phyloP scores from a whole-genome alignment of 208 protist genomes.

The Blechomonas ayalai region DNA sequence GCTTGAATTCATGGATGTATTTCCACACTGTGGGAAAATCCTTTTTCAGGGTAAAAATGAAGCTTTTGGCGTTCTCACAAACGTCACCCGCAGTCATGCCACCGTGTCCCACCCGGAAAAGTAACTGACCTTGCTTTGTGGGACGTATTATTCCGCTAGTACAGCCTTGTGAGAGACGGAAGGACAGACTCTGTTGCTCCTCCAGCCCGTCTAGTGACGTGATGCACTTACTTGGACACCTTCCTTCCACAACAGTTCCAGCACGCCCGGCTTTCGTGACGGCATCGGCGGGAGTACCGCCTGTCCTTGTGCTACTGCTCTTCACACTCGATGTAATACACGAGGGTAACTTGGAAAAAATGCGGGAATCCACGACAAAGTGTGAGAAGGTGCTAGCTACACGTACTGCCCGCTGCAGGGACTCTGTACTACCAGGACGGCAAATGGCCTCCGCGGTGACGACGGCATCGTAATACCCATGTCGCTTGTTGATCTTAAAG shows the following conservation, averaged over 20 bases:
- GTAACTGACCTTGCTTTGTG: slow-evolving; percentile 33
- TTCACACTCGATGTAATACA: slow-evolving; percentile 28
- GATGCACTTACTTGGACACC: slow-evolving; percentile 24
- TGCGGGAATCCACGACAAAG: slow-evolving; percentile 75
- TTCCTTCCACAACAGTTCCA: background rate
- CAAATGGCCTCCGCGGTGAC: slow-evolving; percentile 81
- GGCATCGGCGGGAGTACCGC: background rate
- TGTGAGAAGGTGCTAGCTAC: slow-evolving; percentile 72
- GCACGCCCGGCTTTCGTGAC: background rate
- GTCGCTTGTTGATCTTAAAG: slow-evolving; percentile 80
- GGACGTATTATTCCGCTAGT: slow-evolving; percentile 26
- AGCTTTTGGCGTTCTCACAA: slow-evolving; percentile 78
- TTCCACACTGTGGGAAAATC: slow-evolving; percentile 75
- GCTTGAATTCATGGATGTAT: slow-evolving; percentile 76
- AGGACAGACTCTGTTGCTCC: slow-evolving; percentile 41
- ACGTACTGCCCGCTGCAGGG: slow-evolving; percentile 36
- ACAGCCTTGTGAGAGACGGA: slow-evolving; percentile 59
- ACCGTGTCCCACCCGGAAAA: slow-evolving; percentile 73
- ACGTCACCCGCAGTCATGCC: slow-evolving; percentile 80
- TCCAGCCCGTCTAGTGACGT: slow-evolving; percentile 52
- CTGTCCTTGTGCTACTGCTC: background rate
- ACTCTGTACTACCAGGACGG: slow-evolving; percentile 54
- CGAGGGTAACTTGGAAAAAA: slow-evolving; percentile 50
- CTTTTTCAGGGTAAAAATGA: slow-evolving; percentile 63
- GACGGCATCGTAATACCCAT: slow-evolving; percentile 81